These are phyloP conservation scores for Blastobotrys arbuscula DNA, from an alignment of 1,139 yeast genomes.

Conservation along the genomic window DNA sequence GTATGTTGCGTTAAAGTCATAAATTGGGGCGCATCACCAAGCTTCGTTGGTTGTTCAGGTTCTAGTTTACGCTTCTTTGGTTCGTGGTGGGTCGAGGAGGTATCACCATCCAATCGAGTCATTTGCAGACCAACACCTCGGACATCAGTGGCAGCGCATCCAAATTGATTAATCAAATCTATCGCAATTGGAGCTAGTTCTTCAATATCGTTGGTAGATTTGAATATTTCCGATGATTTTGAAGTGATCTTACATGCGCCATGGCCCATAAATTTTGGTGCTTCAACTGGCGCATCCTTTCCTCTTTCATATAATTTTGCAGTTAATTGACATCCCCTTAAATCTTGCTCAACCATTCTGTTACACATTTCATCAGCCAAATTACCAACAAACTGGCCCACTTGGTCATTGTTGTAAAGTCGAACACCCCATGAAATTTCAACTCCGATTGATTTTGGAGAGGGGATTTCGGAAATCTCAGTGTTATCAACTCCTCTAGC, in stretches of 20 bases:
- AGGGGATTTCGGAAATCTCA: conserved; percentile 46
- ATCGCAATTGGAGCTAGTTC: conserved; percentile 57
- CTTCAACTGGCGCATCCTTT: conserved; percentile 59
- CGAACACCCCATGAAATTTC: conserved; percentile 92
- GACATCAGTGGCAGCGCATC: conserved; percentile 60
- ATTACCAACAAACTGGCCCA: conserved; percentile 55
- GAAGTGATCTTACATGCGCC: conserved; percentile 67
- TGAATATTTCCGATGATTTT: conserved; percentile 49
- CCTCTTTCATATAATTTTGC: conserved; percentile 62
- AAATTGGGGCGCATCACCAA: background rate
- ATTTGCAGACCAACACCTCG: conserved; percentile 76
- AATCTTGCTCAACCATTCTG: conserved; percentile 45
- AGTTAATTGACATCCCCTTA: conserved; percentile 54
- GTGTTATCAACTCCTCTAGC: conserved; percentile 60
- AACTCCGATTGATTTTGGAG: conserved; percentile 73
- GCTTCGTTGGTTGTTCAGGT: background rate
- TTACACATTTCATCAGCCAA: conserved; percentile 55
- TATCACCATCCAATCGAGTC: conserved; percentile 39
- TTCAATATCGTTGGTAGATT: conserved; percentile 59
- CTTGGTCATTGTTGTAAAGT: conserved; percentile 53
- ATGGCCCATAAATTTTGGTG: conserved; percentile 79
- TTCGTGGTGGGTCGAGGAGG: too few species aligned
- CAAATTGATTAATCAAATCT: conserved; percentile 49
- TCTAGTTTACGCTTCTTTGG: too few species aligned
- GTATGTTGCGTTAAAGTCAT: conserved; percentile 6